phyloP scores from a whole-genome alignment of 2,329 filamentous ascomycete species.

The Botryotinia narcissicola region DNA sequence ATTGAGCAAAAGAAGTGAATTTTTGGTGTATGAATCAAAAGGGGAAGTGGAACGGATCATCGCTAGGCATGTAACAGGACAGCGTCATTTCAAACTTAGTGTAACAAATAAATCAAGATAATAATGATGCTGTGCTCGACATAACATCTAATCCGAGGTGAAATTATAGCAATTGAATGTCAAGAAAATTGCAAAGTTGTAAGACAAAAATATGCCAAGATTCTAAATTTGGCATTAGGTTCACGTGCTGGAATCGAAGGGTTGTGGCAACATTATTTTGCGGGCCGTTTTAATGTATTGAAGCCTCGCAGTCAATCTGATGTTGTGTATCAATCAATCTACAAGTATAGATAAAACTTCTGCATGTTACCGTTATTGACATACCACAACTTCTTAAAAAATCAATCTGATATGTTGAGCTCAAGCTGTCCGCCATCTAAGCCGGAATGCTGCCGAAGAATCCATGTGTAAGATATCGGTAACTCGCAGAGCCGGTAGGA shows the following conservation, averaged over 20 bases:
- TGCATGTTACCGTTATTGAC: neutral
- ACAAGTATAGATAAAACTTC: neutral
- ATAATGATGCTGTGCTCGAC: neutral
- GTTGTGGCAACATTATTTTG: neutral
- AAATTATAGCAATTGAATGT: neutral
- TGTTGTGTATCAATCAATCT: neutral
- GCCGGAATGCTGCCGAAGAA: neutral
- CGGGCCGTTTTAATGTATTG: neutral
- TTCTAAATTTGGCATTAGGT: neutral
- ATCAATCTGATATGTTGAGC: neutral
- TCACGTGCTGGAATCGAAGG: neutral
- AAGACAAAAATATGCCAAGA: neutral
- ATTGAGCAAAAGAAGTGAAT: neutral
- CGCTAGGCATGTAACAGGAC: slow-evolving; percentile 35
- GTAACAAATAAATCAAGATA: neutral
- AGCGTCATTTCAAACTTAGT: slow-evolving; percentile 33
- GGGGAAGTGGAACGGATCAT: slow-evolving; percentile 44
- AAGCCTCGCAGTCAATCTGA: neutral
- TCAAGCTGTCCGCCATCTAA: neutral
- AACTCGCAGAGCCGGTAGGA: neutral
- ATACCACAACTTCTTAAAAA: neutral
- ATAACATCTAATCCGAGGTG: neutral
- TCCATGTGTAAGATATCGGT: neutral
- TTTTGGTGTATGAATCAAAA: slow-evolving; percentile 7
- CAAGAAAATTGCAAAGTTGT: neutral